Evolutionary conservation across 345 rosid genomes (phyloP).

Genomic region (Tarenaya hassleriana): DNA sequence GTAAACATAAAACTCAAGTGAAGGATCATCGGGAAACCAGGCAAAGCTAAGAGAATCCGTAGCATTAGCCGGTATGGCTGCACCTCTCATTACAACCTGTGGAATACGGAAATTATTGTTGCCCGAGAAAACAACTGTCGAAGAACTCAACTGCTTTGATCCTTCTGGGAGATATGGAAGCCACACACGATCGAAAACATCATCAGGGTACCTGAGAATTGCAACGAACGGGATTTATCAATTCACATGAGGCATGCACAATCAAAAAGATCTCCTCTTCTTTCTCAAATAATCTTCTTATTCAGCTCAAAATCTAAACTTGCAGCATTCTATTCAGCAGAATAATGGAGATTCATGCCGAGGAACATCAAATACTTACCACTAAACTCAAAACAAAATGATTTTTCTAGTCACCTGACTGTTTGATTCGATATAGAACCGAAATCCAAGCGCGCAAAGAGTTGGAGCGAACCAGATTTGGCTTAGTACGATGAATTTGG

Average conservation of each 20-base stretch:
- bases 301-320: too few species aligned
- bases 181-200: constrained; percentile 43
- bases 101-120: constrained; percentile 21
- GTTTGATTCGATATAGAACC: constrained; percentile 29
- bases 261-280: not conserved
- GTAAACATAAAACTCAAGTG: constrained; percentile 34
- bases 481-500: constrained; percentile 9
- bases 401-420: constrained; percentile 42
- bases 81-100: constrained; percentile 33
- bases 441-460: constrained; percentile 27
- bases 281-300: too few species aligned
- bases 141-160: constrained; percentile 3
- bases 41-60: constrained; percentile 27
- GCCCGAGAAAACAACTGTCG: constrained; percentile 4
- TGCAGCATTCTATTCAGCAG: too few species aligned
- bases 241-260: not conserved
- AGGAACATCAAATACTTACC: too few species aligned
- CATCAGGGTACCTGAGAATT: constrained; percentile 32
- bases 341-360: too few species aligned
- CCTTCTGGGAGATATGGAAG: not conserved
- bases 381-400: too few species aligned
- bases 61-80: constrained; percentile 22
- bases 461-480: constrained; percentile 24
- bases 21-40: constrained; percentile 21
- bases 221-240: not conserved